Base-by-base conservation (phyloP, 768 basidiomycete species). In the Agrocybe pediades region DNA sequence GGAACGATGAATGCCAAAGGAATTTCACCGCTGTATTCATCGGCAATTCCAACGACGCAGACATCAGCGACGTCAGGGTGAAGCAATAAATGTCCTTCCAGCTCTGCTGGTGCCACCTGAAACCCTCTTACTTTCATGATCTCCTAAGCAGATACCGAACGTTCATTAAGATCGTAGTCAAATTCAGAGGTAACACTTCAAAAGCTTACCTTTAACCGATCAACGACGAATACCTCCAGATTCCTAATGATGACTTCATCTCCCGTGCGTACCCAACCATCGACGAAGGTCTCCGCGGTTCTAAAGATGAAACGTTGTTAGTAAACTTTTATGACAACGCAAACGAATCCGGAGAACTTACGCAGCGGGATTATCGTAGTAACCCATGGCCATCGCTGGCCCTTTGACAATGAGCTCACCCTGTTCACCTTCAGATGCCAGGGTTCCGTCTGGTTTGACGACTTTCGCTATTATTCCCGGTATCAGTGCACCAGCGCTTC, bases 11-110 rank as follows among this genome's bases (percentile, higher is more conserved):
- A 91, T 7, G 90, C 89, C 49, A 88, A 62, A 0, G 90, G 89
- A 9, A 88, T 59, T 64, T 92, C 89, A 16, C 90, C 88, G 53
- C 79, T 87, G 64, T 86, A 90, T 20, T 90, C 88, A 60, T 92
- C 87, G 1, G 77, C 77, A 17, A 89, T 64, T 4, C 86, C 81
- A 6, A 91, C 85, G 7, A 88, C 83, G 58, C 86, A 86, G 1
- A 74, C 74, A 61, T 86, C 86, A 3, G 68, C 70, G 9, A 90
- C 85, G 54, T 84, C 82, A 9, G 78, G 74, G 60, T 87, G 85
- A 29, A 74, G 63, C 29, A 88, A 73, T 44, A 87, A 71, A 64
- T 85, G 85, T 0, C 84, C 86, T 66, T 87, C 85, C 1, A 87
- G 68, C 57, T 87, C 86, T 3, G 86, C 85, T 1, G 86, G 85